phyloP scores from a whole-genome alignment of 768 basidiomycete species.

The Gymnopilus junonius region DNA sequence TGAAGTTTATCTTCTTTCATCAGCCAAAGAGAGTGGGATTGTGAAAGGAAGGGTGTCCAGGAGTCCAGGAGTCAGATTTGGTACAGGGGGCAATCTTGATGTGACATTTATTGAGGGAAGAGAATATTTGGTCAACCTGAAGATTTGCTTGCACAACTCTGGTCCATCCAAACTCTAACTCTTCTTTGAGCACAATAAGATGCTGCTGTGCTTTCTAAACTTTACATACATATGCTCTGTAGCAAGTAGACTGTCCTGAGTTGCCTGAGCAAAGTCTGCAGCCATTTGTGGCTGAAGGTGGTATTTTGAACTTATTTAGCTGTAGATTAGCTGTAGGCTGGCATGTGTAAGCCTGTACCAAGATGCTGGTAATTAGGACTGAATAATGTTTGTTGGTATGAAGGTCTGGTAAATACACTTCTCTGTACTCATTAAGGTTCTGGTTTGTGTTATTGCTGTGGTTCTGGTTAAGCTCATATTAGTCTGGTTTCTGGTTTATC shows the following conservation, averaged over 20 bases:
- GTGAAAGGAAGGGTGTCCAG: background rate
- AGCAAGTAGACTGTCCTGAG: background rate
- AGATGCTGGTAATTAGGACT: too few relatives aligned
- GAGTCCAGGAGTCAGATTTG: background rate
- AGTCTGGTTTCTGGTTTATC: too few relatives aligned
- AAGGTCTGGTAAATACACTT: too few relatives aligned
- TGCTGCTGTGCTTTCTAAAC: background rate
- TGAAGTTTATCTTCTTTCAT: too few relatives aligned
- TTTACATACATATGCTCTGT: background rate
- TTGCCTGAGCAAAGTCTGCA: background rate
- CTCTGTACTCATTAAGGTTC: too few relatives aligned
- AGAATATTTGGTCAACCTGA: background rate
- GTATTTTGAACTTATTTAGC: too few relatives aligned
- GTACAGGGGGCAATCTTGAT: background rate
- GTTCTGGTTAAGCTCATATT: too few relatives aligned
- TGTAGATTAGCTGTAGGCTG: too few relatives aligned
- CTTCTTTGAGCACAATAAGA: background rate
- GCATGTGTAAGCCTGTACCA: too few relatives aligned
- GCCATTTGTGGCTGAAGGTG: background rate
- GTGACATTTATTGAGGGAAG: background rate
- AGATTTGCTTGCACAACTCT: background rate
- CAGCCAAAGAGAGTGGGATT: too few relatives aligned
- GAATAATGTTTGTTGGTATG: too few relatives aligned
- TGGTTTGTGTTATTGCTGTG: too few relatives aligned
- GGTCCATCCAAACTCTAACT: background rate